Evolutionary conservation across 768 basidiomycete genomes (phyloP), one percentile per base, ranked within the genome.

Genomic region (Zangia roseola): DNA sequence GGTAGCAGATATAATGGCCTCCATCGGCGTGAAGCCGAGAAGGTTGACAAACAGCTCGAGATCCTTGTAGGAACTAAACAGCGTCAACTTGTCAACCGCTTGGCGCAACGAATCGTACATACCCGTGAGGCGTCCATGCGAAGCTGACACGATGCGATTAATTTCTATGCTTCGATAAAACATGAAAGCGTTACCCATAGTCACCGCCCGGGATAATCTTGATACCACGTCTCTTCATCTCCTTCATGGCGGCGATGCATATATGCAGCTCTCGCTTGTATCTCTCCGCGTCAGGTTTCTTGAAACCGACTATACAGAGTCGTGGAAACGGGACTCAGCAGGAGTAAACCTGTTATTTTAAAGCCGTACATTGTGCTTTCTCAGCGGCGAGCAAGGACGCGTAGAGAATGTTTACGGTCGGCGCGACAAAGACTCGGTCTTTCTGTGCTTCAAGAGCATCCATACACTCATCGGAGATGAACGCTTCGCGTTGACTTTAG

Each of bases 191-290:
- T 54, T 56, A 69, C 68, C 70, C 70, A 36, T 71, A 71, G 47
- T 71, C 70, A 24, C 71, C 70, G 0, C 70, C 70, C 1, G 70
- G 71, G 35, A 71, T 64, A 25, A 71, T 25, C 48, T 65, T 71
- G 36, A 71, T 67, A 1, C 69, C 70, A 0, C 69, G 64, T 21
- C 20, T 62, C 47, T 64, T 63, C 70, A 71, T 71, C 49, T 71
- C 70, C 37, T 69, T 68, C 44, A 70, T 34, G 8, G 61, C 69
- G 10, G 65, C 62, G 13, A 69, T 52, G 12, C 65, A 67, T 21
- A 69, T 62, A 24, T 69, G 69, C 8, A 71, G 45, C 31, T 71
- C 70, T 16, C 69, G 58, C 24, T 49, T 58, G 25, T 65, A 71
- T 9, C 56, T 65, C 17, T 28, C 43, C 3, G 45, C 57, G 3